Base-by-base conservation (phyloP, 306 rosid species). In the Trifolium pratense region DNA sequence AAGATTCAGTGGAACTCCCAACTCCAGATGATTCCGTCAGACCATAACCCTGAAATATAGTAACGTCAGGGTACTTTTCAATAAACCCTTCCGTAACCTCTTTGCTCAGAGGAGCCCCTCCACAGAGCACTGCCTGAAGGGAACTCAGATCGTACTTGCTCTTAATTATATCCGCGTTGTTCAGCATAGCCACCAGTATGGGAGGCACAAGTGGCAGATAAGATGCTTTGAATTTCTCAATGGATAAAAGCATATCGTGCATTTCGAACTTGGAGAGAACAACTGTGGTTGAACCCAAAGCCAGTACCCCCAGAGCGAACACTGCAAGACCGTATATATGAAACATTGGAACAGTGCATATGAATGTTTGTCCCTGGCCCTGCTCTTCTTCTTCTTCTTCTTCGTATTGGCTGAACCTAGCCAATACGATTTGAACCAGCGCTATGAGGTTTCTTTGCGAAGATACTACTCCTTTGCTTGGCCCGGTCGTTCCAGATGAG, bases 331-430 rank as follows among this genome's bases (percentile, higher is more conserved):
- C 98, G 84, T 89, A 94, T 74, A 94, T 88, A 25, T 94, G 98
- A 74, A 89, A 91, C 98, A 94, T 94, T 0, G 97, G 97, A 10
- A 91, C 96, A 0, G 97, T 91, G 78, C 97, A 94, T 68, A 94
- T 76, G 74, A 85, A 89, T 45, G 87, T 88, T 39, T 89, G 85
- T 3, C n/a, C n/a, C n/a, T n/a, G n/a, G n/a, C 40, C 81, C 1
- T 66, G 34, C 0, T 55, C 85, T 1, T n/a, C n/a, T n/a, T n/a
- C n/a, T n/a, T 21, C 25, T 21, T 76, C 25, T 4, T 23, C 83
- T 0, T 66, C 25, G 1, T 23, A 81, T 0, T 53, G 4, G 0
- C 25, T 10, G 86, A 89, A 88, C 7, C 97, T 75, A 37, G 81
- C 72, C 0, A 80, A 42, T 0, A 89, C 80, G 14, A 80, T 84